Conservation (phyloP, 1,284 basidiomycete genomes). For the Rhizopogon hawkerae region DNA sequence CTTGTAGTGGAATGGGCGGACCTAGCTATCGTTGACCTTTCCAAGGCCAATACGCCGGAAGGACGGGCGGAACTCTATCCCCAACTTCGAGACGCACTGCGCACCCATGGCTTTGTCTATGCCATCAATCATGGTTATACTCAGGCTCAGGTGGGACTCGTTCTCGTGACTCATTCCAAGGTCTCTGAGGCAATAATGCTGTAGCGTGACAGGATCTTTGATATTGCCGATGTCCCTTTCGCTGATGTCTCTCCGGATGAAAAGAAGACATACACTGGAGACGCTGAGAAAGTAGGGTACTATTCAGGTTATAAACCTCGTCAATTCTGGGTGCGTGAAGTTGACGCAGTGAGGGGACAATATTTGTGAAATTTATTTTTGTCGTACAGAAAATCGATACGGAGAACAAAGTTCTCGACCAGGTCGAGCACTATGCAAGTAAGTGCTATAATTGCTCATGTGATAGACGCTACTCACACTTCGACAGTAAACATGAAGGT, state of each 20-base stretch:
- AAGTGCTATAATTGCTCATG: slow-evolving; percentile 8
- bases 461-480: not conserved
- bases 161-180: not conserved
- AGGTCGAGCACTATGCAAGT: slow-evolving; percentile 49
- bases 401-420: slow-evolving; percentile 42
- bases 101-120: slow-evolving; percentile 50
- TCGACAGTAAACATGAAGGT: slow-evolving; percentile 35
- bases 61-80: slow-evolving; percentile 39
- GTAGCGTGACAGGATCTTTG: slow-evolving; percentile 44
- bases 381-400: slow-evolving; percentile 27
- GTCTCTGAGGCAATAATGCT: not conserved
- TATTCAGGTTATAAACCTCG: slow-evolving; percentile 51
- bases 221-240: slow-evolving; percentile 52
- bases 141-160: slow-evolving; percentile 30
- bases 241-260: slow-evolving; percentile 42
- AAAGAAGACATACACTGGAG: slow-evolving; percentile 40
- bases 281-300: slow-evolving; percentile 39
- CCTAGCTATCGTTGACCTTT: slow-evolving; percentile 53
- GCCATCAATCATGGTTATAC: slow-evolving; percentile 50
- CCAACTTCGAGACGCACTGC: slow-evolving; percentile 47
- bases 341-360: not conserved
- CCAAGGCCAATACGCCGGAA: slow-evolving; percentile 38
- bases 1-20: slow-evolving; percentile 52
- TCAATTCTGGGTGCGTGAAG: slow-evolving; percentile 41
- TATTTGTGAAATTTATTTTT: not conserved